Conservation (phyloP, 371 early-diverging fungal species). For the Syncephalastrum sp. region DNA sequence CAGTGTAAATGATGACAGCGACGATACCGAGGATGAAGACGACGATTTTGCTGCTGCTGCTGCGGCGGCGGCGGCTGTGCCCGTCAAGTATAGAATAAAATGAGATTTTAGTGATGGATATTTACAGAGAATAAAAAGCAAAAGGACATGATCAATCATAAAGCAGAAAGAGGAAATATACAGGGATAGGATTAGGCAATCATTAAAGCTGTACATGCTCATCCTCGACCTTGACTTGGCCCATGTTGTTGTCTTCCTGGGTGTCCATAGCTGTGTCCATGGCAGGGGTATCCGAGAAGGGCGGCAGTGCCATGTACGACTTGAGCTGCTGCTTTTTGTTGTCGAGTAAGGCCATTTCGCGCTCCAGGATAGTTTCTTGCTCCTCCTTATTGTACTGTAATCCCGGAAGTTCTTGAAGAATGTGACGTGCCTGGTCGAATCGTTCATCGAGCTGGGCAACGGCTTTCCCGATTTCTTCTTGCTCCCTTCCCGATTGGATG, state of each 20-base stretch:
- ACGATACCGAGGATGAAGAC: too few species aligned
- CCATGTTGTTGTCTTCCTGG: too few species aligned
- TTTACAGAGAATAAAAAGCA: too few species aligned
- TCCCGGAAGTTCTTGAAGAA: constrained; percentile 44
- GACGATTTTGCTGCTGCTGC: too few species aligned
- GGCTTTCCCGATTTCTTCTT: constrained; percentile 45
- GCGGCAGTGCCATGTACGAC: constrained; percentile 9
- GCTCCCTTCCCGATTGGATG: constrained; percentile 28
- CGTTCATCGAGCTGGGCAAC: constrained; percentile 43
- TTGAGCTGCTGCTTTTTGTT: constrained; percentile 31
- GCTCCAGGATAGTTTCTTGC: constrained; percentile 37
- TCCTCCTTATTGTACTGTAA: constrained; percentile 46
- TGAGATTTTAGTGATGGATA: too few species aligned
- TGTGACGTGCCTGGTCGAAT: constrained; percentile 35
- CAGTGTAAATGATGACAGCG: too few species aligned
- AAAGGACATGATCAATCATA: too few species aligned
- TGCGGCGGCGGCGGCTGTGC: too few species aligned
- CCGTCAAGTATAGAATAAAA: too few species aligned
- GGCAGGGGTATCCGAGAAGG: background rate
- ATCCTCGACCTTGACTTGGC: too few species aligned
- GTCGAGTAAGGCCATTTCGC: constrained; percentile 30
- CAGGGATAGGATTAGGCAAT: background rate
- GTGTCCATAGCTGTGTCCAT: too few species aligned
- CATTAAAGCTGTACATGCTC: background rate
- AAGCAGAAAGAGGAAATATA: background rate